Conservation (phyloP, 306 rosid genomes). For the Canavalia ensiformis region DNA sequence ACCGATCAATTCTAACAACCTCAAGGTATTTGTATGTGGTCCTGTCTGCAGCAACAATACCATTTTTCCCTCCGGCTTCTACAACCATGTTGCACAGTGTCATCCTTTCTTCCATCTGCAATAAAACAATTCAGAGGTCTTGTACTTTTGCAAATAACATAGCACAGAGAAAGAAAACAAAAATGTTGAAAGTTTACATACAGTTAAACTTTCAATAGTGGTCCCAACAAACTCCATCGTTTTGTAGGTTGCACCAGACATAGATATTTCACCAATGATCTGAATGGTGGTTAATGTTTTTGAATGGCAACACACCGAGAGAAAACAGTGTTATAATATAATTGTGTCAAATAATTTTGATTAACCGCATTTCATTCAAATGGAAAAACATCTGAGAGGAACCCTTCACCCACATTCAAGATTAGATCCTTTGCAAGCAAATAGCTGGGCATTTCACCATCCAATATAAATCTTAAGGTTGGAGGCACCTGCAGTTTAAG, state of each 20-base stretch:
- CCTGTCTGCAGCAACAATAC: slow-evolving; percentile 77
- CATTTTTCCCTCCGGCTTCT: slow-evolving; percentile 94
- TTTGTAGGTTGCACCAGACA: slow-evolving; percentile 91
- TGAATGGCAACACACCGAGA: slow-evolving; percentile 24
- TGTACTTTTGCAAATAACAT: slow-evolving; percentile 3
- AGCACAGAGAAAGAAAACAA: slow-evolving; percentile 1
- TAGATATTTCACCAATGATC: slow-evolving; percentile 92
- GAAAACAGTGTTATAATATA: slow-evolving; percentile 16
- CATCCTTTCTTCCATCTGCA: slow-evolving; percentile 93
- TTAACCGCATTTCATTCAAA: slow-evolving; percentile 24
- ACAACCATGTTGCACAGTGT: slow-evolving; percentile 94
- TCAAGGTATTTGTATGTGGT: slow-evolving; percentile 87
- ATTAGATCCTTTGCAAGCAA: slow-evolving; percentile 92
- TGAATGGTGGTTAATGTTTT: slow-evolving; percentile 45
- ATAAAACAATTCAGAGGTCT: slow-evolving; percentile 15
- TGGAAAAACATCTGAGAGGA: slow-evolving; percentile 26
- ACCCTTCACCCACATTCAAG: slow-evolving; percentile 68
- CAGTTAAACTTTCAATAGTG: slow-evolving; percentile 77
- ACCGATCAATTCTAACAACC: slow-evolving; percentile 57
- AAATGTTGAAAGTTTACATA: slow-evolving; percentile 47
- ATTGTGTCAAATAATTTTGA: not conserved
- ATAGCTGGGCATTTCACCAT: slow-evolving; percentile 88
- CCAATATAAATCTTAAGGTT: slow-evolving; percentile 75
- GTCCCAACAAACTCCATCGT: slow-evolving; percentile 91
- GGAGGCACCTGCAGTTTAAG: slow-evolving; percentile 78